These are phyloP conservation scores for Nannizziopsis arthrosporioides DNA, from an alignment of 2,329 filamentous ascomycete genomes.

Conservation along the genomic window DNA sequence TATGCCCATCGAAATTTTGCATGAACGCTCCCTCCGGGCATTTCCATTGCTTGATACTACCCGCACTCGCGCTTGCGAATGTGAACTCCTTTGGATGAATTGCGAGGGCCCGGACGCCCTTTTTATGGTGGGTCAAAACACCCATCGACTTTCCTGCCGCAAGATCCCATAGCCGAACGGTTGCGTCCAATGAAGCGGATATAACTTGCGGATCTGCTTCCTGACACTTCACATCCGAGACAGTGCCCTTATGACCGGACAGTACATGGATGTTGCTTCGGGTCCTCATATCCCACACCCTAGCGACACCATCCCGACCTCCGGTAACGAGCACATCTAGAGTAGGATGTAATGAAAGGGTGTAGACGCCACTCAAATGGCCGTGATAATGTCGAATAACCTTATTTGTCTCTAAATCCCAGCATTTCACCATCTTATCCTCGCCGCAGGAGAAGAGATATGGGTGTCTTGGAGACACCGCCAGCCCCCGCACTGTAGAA, in stretches of 20 bases:
- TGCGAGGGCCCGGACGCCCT: conserved; percentile 76
- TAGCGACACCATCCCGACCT: conserved; percentile 81
- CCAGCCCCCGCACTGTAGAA: conserved; percentile 80
- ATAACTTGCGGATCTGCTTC: conserved; percentile 96
- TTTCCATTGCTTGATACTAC: conserved; percentile 98
- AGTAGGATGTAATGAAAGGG: conserved; percentile 81
- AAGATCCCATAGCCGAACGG: conserved; percentile 86
- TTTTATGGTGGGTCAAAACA: conserved; percentile 95
- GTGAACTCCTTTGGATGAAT: conserved; percentile 89
- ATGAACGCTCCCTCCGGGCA: conserved; percentile 96
- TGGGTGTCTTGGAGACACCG: conserved; percentile 83
- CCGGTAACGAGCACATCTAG: conserved; percentile 91
- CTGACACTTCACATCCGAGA: conserved; percentile 81
- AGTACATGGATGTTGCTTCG: conserved; percentile 92
- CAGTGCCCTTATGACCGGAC: conserved; percentile 77
- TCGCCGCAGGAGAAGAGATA: conserved; percentile 97
- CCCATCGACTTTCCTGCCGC: conserved; percentile 94
- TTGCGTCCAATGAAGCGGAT: conserved; percentile 80
- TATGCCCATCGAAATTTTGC: conserved; percentile 97
- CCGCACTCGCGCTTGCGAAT: conserved; percentile 82
- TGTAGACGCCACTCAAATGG: conserved; percentile 91
- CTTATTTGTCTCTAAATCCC: conserved; percentile 99
- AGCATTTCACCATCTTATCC: conserved; percentile 99
- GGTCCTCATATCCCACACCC: conserved; percentile 98
- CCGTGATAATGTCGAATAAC: conserved; percentile 97